Evolutionary conservation across 2,329 filamentous ascomycete genomes (phyloP).

Genomic region (Ascomycota sp.): DNA sequence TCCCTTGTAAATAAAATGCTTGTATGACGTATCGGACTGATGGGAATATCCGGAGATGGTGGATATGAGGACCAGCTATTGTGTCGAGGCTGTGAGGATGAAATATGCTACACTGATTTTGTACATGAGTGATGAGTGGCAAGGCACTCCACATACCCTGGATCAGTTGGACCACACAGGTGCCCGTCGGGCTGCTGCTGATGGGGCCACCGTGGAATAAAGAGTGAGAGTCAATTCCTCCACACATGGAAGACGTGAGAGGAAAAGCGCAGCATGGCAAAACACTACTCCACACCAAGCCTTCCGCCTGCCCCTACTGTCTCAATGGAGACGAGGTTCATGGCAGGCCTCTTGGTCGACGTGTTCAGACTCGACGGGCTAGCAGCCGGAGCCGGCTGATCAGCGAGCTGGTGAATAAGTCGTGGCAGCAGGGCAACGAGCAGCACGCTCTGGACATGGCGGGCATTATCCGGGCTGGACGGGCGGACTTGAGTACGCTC

Average conservation of each 20-base stretch:
- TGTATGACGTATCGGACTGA: neutral
- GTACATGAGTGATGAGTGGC: too few relatives aligned
- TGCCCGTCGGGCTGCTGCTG: too few relatives aligned
- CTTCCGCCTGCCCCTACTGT: constrained; percentile 24
- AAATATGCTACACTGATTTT: too few relatives aligned
- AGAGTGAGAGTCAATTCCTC: too few relatives aligned
- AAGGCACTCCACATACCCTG: too few relatives aligned
- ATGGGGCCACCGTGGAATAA: too few relatives aligned
- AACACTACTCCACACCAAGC: constrained; percentile 12
- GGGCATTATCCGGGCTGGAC: constrained; percentile 50
- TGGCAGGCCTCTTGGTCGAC: constrained; percentile 60
- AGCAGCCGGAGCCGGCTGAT: constrained; percentile 36
- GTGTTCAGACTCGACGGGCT: constrained; percentile 69
- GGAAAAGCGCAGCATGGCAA: constrained; percentile 5
- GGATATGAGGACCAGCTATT: too few relatives aligned
- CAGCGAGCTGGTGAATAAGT: constrained; percentile 46
- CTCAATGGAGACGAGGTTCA: constrained; percentile 45
- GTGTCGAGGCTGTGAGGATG: too few relatives aligned
- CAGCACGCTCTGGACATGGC: constrained; percentile 89
- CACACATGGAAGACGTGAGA: too few relatives aligned
- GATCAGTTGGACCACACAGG: too few relatives aligned
- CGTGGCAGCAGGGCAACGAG: constrained; percentile 62
- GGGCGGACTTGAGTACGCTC: constrained; percentile 52
- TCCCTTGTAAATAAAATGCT: neutral
- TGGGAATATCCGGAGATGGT: neutral